Percentiles rank a stretch among this genome's conserved stretches.
These are phyloP conservation scores for Annulohypoxylon nitens DNA, from an alignment of 495 filamentous ascomycete genomes.

Conservation along the genomic window DNA sequence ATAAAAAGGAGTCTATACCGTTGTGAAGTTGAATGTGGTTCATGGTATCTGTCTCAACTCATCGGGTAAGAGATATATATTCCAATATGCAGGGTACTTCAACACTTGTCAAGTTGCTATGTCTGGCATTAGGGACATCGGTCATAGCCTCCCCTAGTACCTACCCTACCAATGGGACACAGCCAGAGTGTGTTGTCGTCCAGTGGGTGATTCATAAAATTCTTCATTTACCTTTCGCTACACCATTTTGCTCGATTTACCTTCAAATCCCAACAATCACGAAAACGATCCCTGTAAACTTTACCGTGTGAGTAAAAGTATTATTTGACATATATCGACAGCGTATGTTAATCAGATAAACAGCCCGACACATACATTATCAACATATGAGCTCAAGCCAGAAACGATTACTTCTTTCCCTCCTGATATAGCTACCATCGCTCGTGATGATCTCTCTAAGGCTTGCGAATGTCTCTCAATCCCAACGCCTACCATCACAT, in stretches of 20 bases:
- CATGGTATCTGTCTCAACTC: background rate
- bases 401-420: background rate
- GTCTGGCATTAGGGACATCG: background rate
- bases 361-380: background rate
- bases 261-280: background rate
- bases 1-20: background rate
- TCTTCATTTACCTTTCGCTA: background rate
- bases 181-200: background rate
- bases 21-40: background rate
- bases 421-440: background rate
- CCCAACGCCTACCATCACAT: background rate
- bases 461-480: background rate
- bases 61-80: background rate
- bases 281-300: background rate
- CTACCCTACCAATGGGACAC: background rate
- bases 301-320: background rate
- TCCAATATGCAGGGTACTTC: background rate
- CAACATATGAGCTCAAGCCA: background rate
- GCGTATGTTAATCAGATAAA: background rate
- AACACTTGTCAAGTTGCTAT: background rate
- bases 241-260: background rate
- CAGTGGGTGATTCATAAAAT: background rate
- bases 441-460: background rate
- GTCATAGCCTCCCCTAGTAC: slow-evolving; percentile 1
- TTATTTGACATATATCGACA: background rate